Percentiles rank a stretch among this genome's conserved stretches.
Conservation (phyloP, 306 rosid species). For the Castanospermum australe region DNA sequence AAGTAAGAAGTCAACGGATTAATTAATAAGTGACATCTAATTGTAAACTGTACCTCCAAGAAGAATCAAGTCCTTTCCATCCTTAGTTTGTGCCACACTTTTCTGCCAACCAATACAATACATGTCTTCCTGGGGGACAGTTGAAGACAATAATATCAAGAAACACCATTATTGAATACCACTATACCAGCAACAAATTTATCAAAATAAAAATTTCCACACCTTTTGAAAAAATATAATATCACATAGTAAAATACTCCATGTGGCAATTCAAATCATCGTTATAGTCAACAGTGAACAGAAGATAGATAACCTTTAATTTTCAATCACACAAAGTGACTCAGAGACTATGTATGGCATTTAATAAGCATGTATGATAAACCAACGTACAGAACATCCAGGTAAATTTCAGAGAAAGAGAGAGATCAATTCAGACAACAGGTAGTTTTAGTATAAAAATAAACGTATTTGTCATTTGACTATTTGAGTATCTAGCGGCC, state of each 20-base stretch:
- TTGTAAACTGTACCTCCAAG: constrained; percentile 63
- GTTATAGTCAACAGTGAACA: background rate
- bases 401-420: background rate
- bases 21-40: constrained; percentile 3
- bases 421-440: background rate
- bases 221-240: background rate
- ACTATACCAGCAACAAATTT: background rate
- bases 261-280: background rate
- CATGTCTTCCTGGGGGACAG: constrained; percentile 37
- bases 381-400: background rate
- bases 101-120: constrained; percentile 72
- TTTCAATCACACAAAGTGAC: background rate
- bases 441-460: constrained; percentile 1
- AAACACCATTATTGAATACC: background rate
- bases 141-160: constrained; percentile 10
- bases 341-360: background rate
- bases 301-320: background rate
- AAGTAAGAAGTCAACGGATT: constrained; percentile 1
- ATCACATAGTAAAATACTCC: background rate
- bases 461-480: background rate
- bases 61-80: constrained; percentile 51
- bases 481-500: background rate
- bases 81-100: constrained; percentile 40
- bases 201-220: background rate
- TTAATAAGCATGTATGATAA: background rate